phyloP scores from a whole-genome alignment of 352 stramenopile genomes.

The Bremia lactucae region DNA sequence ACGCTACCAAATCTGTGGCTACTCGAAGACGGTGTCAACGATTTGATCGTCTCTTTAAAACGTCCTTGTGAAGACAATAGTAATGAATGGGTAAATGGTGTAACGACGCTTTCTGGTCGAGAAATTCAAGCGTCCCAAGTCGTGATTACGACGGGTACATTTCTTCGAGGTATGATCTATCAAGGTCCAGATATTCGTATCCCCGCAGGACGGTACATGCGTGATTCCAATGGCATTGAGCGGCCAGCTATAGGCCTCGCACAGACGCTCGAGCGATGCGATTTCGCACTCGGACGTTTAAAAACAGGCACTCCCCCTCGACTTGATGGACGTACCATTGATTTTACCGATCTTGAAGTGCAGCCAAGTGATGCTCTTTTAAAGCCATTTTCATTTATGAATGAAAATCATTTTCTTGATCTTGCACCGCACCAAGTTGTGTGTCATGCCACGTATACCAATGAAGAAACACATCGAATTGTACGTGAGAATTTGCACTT shows the following conservation, averaged over 20 bases:
- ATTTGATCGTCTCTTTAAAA: constrained; percentile 77
- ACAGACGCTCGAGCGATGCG: constrained; percentile 85
- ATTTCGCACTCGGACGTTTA: constrained; percentile 90
- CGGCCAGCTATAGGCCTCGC: constrained; percentile 91
- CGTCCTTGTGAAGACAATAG: constrained; percentile 4
- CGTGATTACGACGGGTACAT: constrained; percentile 98
- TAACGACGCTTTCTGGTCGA: constrained; percentile 48
- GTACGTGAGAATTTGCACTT: constrained; percentile 90
- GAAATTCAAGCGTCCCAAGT: constrained; percentile 46
- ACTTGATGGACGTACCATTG: constrained; percentile 92
- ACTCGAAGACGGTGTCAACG: constrained; percentile 91
- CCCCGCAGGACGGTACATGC: constrained; percentile 89
- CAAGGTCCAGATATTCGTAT: constrained; percentile 87
- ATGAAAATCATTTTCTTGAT: constrained; percentile 56
- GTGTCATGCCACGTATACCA: constrained; percentile 95
- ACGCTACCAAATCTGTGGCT: constrained; percentile 84
- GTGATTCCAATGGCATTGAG: constrained; percentile 79
- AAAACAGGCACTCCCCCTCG: constrained; percentile 96
- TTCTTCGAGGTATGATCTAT: constrained; percentile 94
- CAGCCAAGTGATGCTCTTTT: constrained; percentile 90
- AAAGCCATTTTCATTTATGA: constrained; percentile 91
- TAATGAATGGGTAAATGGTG: constrained; percentile 49
- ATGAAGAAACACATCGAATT: constrained; percentile 91
- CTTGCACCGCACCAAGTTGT: constrained; percentile 72
- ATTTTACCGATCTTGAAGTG: constrained; percentile 85